A percentile compares a stretch with the other conserved stretches of the same genome.
Conservation (phyloP, 2,329 filamentous ascomycete species). For the Dactylella cylindrospora region DNA sequence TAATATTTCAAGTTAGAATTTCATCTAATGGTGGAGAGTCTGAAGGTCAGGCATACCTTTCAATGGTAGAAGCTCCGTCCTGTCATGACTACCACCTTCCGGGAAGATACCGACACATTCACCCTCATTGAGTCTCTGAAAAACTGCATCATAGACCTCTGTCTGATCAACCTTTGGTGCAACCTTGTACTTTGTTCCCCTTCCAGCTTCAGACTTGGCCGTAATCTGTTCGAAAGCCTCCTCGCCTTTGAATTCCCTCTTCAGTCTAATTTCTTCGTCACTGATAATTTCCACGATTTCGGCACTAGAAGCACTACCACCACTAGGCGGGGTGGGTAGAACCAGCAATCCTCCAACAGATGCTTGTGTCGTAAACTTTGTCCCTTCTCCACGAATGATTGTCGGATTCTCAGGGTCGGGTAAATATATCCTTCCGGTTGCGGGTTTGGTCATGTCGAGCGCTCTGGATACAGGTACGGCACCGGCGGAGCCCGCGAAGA, state of each 20-base stretch:
- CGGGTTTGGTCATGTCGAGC: constrained; percentile 81
- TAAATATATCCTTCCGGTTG: constrained; percentile 77
- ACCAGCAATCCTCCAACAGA: constrained; percentile 82
- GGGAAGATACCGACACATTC: constrained; percentile 96
- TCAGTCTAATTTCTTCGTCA: constrained; percentile 77
- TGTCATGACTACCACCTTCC: constrained; percentile 93
- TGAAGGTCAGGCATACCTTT: constrained; percentile 60
- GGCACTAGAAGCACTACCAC: constrained; percentile 71
- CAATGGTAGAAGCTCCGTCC: constrained; percentile 83
- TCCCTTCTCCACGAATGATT: constrained; percentile 75
- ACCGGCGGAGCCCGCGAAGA: constrained; percentile 78
- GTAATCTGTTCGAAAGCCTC: constrained; percentile 78
- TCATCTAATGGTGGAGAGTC: background rate
- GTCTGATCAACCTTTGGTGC: constrained; percentile 94
- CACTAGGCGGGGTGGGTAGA: constrained; percentile 65
- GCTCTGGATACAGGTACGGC: constrained; percentile 91
- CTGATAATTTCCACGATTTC: constrained; percentile 81
- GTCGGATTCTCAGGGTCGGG: constrained; percentile 85
- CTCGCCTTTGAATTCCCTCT: constrained; percentile 80
- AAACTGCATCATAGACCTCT: constrained; percentile 89
- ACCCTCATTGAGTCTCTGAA: constrained; percentile 74
- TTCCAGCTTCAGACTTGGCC: constrained; percentile 69
- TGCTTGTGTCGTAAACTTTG: constrained; percentile 75
- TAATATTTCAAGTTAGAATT: constrained; percentile 49
- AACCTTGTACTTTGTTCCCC: constrained; percentile 80